phyloP scores from a whole-genome alignment of 805 yeast species.

The Dipodascus geniculatus region DNA sequence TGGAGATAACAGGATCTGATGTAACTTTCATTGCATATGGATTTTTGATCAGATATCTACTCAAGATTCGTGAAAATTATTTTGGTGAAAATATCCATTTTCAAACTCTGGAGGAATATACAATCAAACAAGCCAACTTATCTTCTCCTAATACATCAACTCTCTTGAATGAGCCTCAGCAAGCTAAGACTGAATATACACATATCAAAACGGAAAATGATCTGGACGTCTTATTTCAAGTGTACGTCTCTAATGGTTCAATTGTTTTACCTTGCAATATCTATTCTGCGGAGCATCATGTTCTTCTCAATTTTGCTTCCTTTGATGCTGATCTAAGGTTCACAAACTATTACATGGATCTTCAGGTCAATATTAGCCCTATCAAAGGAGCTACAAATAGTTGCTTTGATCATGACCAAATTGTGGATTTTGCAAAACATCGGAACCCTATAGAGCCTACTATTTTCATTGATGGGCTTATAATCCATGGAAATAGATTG shows the following conservation, averaged over 20 bases:
- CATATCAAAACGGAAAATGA: slow-evolving; percentile 39
- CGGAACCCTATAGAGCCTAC: slow-evolving; percentile 26
- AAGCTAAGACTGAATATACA: slow-evolving; percentile 5
- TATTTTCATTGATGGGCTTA: slow-evolving; percentile 44
- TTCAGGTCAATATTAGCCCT: slow-evolving; percentile 65
- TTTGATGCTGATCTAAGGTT: slow-evolving; percentile 75
- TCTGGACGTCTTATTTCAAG: slow-evolving; percentile 62
- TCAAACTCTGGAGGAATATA: slow-evolving; percentile 76
- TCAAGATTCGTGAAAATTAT: slow-evolving; percentile 74
- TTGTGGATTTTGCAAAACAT: slow-evolving; percentile 10
- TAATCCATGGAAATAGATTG: slow-evolving; percentile 79
- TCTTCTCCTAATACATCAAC: slow-evolving; percentile 11
- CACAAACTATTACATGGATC: slow-evolving; percentile 86
- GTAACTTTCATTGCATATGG: slow-evolving; percentile 71
- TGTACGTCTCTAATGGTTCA: slow-evolving; percentile 59
- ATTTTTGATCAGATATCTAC: slow-evolving; percentile 59
- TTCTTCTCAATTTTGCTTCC: slow-evolving; percentile 50
- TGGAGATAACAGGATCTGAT: slow-evolving; percentile 54
- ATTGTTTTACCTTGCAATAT: slow-evolving; percentile 61
- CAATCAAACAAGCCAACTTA: slow-evolving; percentile 18
- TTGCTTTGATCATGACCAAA: slow-evolving; percentile 7
- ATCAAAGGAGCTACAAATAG: slow-evolving; percentile 27
- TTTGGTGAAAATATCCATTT: slow-evolving; percentile 82
- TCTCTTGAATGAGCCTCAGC: slow-evolving; percentile 8
- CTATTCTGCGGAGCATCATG: slow-evolving; percentile 50